Percentiles rank a stretch among this genome's conserved stretches.
Conservation (phyloP, 441 rosid species). For the Populus hybrid region DNA sequence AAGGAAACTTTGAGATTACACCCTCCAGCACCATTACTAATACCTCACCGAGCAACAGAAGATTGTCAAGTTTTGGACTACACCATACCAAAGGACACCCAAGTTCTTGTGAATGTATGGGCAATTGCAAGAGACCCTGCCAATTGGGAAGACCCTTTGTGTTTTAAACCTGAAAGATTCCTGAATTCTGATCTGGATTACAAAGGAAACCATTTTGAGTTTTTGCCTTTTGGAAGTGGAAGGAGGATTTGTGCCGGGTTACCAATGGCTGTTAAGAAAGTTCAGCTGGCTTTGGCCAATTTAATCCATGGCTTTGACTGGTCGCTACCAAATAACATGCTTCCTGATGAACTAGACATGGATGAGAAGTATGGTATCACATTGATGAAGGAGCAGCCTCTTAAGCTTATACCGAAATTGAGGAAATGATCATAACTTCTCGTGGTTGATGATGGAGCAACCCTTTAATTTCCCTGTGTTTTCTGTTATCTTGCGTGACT, state of each 20-base stretch:
- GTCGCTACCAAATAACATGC: constrained; percentile 8
- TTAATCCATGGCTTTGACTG: constrained; percentile 37
- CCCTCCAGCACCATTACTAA: constrained; percentile 49
- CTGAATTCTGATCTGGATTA: constrained; percentile 31
- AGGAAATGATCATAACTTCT: not conserved
- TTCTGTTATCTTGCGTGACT: not conserved
- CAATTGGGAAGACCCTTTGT: constrained; percentile 43
- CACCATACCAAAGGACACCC: constrained; percentile 46
- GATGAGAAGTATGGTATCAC: not conserved
- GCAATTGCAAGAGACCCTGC: constrained; percentile 47
- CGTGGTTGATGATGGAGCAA: not conserved
- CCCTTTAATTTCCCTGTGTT: not conserved
- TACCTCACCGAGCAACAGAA: constrained; percentile 42
- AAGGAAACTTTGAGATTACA: constrained; percentile 47
- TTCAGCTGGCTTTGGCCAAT: constrained; percentile 40
- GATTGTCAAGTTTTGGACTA: constrained; percentile 33
- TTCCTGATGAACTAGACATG: not conserved
- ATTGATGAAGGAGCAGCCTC: not conserved
- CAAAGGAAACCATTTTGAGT: constrained; percentile 47
- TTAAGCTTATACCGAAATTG: not conserved
- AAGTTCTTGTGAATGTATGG: constrained; percentile 57
- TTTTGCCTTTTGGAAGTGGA: constrained; percentile 48
- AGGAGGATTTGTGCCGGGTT: constrained; percentile 46
- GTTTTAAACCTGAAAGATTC: constrained; percentile 38
- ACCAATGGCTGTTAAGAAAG: constrained; percentile 37